Evolutionary conservation across 1,284 basidiomycete genomes (phyloP).

Genomic region (Microbotryomycetes sp.): DNA sequence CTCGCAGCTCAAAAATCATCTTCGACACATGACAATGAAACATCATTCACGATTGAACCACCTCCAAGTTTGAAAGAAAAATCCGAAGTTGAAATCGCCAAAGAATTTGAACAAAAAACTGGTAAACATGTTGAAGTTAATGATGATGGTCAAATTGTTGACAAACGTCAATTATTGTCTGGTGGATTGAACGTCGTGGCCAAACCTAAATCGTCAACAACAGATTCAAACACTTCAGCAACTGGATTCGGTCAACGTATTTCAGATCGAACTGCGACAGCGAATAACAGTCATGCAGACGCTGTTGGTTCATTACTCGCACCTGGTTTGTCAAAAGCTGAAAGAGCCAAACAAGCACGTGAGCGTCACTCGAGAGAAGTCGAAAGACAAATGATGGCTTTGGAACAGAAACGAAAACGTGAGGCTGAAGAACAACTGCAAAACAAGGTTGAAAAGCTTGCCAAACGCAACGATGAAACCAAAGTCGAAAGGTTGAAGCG

Average conservation of each 20-base stretch:
- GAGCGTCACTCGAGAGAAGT: slow-evolving; percentile 35
- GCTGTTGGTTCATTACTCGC: slow-evolving; percentile 7
- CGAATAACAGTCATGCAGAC: slow-evolving; percentile 1
- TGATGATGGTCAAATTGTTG: slow-evolving; percentile 94
- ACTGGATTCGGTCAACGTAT: slow-evolving; percentile 57
- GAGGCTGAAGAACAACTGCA: slow-evolving; percentile 33
- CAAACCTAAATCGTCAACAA: slow-evolving; percentile 19
- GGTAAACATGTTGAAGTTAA: slow-evolving; percentile 92
- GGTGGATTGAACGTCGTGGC: slow-evolving; percentile 78
- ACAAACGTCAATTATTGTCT: slow-evolving; percentile 83
- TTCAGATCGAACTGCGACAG: slow-evolving; percentile 9
- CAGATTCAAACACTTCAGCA: slow-evolving; percentile 44
- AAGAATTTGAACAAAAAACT: slow-evolving; percentile 55
- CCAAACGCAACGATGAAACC: slow-evolving; percentile 35
- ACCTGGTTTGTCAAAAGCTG: slow-evolving; percentile 24
- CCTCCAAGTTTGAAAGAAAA: slow-evolving; percentile 24
- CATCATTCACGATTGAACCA: slow-evolving; percentile 17
- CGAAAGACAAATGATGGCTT: slow-evolving; percentile 34
- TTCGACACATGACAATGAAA: not conserved
- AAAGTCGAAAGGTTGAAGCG: slow-evolving; percentile 35
- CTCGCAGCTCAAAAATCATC: slow-evolving; percentile 36
- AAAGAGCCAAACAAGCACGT: slow-evolving; percentile 25
- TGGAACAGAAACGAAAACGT: slow-evolving; percentile 34
- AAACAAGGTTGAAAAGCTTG: slow-evolving; percentile 26
- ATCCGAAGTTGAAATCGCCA: slow-evolving; percentile 63